Conservation (phyloP, 2,329 filamentous ascomycete species). For the Ophiostoma tasmaniense region DNA sequence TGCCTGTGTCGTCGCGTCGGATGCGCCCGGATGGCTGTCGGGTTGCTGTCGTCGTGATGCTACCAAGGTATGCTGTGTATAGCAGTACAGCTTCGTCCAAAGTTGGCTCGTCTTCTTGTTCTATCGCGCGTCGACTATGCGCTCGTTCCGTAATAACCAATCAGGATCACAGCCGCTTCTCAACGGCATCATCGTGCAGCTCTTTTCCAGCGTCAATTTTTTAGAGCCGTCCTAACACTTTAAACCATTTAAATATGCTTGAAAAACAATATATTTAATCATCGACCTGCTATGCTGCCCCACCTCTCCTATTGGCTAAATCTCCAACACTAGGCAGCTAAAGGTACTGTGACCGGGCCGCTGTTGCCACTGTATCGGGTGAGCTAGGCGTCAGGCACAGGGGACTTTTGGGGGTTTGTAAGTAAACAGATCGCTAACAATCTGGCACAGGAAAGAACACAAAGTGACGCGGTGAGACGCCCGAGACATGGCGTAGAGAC, state of each 20-base stretch:
- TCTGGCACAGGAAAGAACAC: constrained; percentile 7
- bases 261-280: constrained; percentile 4
- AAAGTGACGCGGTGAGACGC: constrained; percentile 16
- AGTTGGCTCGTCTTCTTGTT: not conserved
- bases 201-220: constrained; percentile 8
- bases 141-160: not conserved
- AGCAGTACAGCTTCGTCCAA: not conserved
- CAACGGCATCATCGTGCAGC: not conserved
- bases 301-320: constrained; percentile 8
- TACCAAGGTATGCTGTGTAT: not conserved
- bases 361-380: constrained; percentile 11
- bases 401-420: not conserved
- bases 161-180: not conserved
- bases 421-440: constrained; percentile 1
- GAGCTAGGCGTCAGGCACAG: constrained; percentile 10
- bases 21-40: not conserved
- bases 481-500: constrained; percentile 1
- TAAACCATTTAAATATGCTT: constrained; percentile 7
- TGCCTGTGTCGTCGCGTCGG: not conserved
- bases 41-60: not conserved
- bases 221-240: not conserved
- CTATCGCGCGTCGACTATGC: not conserved
- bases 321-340: not conserved
- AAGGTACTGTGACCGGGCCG: not conserved
- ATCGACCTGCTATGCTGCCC: not conserved